A percentile compares a stretch with the other conserved stretches of the same genome.
Conservation (phyloP, 2,329 filamentous ascomycete genomes). For the Colletotrichum scovillei region DNA sequence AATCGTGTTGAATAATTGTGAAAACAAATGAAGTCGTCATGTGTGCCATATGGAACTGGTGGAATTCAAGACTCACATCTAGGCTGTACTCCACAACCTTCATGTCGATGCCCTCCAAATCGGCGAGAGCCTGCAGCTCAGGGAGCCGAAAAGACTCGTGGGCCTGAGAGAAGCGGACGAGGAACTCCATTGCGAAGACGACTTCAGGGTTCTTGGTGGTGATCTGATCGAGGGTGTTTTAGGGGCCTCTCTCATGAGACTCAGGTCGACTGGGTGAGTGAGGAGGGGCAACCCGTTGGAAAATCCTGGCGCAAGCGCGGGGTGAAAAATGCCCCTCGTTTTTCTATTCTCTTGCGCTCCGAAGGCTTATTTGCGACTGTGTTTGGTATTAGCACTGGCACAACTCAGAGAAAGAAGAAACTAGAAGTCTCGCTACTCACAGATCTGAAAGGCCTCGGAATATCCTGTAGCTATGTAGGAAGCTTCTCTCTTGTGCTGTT, state of each 20-base stretch:
- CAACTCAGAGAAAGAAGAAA: neutral
- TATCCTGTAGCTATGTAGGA: neutral
- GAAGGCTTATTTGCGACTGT: no score
- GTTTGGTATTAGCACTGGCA: neutral
- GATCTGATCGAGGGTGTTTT: neutral
- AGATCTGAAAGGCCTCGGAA: no score
- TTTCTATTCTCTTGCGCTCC: neutral
- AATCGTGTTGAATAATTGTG: no score
- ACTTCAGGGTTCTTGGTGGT: neutral
- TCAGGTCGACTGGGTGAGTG: neutral
- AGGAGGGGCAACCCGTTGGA: slow-evolving; percentile 8
- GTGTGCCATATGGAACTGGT: neutral
- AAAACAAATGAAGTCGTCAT: neutral
- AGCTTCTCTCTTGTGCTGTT: neutral
- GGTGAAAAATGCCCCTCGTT: slow-evolving; percentile 33
- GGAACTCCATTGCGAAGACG: slow-evolving; percentile 71
- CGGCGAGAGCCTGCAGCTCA: slow-evolving; percentile 84
- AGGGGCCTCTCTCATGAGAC: neutral
- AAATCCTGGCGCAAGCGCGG: slow-evolving; percentile 20
- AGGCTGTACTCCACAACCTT: slow-evolving; percentile 80
- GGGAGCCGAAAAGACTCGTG: slow-evolving; percentile 92
- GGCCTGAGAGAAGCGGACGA: slow-evolving; percentile 88
- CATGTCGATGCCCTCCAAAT: slow-evolving; percentile 73
- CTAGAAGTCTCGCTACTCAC: neutral
- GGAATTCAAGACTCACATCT: slow-evolving; percentile 66